phyloP scores from a whole-genome alignment of 179 eudicot species.

The Beta macrorhiza region DNA sequence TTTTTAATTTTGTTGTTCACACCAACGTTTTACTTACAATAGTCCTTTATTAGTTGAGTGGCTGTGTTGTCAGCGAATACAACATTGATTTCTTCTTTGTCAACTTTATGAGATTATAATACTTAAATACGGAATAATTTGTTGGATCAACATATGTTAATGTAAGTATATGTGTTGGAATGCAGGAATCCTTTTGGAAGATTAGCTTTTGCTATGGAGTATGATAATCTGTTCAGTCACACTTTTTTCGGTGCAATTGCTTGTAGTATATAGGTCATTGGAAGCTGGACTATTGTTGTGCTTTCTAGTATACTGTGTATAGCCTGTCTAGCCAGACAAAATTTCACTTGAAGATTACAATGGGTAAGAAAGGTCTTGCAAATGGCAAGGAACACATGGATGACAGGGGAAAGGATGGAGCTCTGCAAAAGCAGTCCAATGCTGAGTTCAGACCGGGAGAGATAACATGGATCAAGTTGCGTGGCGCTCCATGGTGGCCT shows the following conservation, averaged over 20 bases:
- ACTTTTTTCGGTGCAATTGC: background rate
- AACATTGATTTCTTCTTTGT: background rate
- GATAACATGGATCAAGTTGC: slow-evolving; percentile 53
- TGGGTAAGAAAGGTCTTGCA: slow-evolving; percentile 33
- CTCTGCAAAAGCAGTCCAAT: slow-evolving; percentile 16
- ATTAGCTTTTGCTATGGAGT: background rate
- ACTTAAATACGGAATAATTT: background rate
- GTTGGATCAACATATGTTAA: background rate
- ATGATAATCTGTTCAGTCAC: background rate
- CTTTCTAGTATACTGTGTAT: slow-evolving; percentile 8
- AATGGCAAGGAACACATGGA: slow-evolving; percentile 23
- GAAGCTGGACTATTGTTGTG: slow-evolving; percentile 3
- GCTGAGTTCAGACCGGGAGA: slow-evolving; percentile 43
- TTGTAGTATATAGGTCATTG: background rate
- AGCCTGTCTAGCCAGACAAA: slow-evolving; percentile 1
- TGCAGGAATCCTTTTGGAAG: background rate
- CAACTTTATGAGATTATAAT: background rate
- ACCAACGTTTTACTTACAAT: background rate
- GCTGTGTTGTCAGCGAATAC: background rate
- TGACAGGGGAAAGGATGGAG: slow-evolving; percentile 24
- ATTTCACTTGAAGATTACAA: slow-evolving; percentile 23
- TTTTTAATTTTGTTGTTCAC: background rate
- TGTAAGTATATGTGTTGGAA: background rate
- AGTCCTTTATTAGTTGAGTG: background rate
- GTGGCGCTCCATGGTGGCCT: slow-evolving; percentile 66